phyloP scores from a whole-genome alignment of 2,329 filamentous ascomycete genomes.

The Colletotrichum siamense region DNA sequence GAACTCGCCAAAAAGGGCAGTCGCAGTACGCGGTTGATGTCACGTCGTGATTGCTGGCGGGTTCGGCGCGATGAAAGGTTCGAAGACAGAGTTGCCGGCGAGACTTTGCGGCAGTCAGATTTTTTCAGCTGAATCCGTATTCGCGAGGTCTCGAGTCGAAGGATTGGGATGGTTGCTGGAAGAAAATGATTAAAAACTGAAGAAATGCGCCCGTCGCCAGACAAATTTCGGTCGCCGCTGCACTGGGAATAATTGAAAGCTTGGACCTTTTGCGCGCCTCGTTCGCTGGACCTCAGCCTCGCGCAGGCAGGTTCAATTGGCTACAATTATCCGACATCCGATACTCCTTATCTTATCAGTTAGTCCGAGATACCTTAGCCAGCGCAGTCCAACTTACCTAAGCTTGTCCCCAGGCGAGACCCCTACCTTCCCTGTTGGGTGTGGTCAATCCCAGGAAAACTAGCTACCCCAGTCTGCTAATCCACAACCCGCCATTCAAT shows the following conservation, averaged over 20 bases:
- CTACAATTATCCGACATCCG: not conserved
- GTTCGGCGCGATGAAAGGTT: not conserved
- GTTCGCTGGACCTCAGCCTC: constrained; percentile 11
- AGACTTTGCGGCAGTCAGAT: not conserved
- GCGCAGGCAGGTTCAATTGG: not conserved
- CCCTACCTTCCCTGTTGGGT: not conserved
- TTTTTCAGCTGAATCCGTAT: not conserved
- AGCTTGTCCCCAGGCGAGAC: not conserved
- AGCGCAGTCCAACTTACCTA: not conserved
- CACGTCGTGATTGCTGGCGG: not conserved
- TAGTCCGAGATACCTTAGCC: not conserved
- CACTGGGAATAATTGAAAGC: constrained; percentile 19
- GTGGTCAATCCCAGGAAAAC: not conserved
- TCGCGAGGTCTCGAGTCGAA: not conserved
- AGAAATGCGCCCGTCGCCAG: constrained; percentile 1
- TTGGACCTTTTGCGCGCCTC: constrained; percentile 17
- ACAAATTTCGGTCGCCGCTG: constrained; percentile 15
- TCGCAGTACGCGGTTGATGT: not conserved
- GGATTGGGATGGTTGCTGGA: not conserved
- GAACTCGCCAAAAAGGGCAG: not conserved
- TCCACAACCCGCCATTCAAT: not conserved
- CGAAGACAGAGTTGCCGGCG: not conserved
- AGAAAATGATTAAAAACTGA: not conserved
- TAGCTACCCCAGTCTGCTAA: constrained; percentile 2
- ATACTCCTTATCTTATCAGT: constrained; percentile 8